phyloP scores from a whole-genome alignment of 768 basidiomycete genomes.

The Mycena indigotica region DNA sequence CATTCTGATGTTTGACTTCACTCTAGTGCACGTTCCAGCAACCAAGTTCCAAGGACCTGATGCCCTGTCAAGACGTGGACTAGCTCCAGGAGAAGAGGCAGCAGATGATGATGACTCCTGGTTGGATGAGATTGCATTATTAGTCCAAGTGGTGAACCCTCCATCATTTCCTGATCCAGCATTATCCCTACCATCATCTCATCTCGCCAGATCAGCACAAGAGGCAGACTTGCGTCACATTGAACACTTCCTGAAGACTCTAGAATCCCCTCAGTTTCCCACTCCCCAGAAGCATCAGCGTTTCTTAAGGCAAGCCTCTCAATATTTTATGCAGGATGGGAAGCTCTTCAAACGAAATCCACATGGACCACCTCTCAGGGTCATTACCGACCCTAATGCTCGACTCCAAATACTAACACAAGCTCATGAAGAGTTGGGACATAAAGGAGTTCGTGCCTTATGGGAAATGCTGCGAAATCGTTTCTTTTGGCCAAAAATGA shows the following conservation, averaged over 20 bases:
- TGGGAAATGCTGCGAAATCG: slow-evolving; percentile 12
- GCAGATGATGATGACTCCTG: no score
- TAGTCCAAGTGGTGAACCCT: not conserved
- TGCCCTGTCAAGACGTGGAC: slow-evolving; percentile 31
- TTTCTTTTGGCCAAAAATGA: slow-evolving; percentile 32
- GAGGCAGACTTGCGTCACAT: slow-evolving; percentile 5
- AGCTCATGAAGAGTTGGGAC: no score
- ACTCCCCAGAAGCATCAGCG: not conserved
- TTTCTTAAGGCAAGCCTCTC: slow-evolving; percentile 13
- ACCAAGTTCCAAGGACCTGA: slow-evolving; percentile 34
- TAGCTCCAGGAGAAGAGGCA: slow-evolving; percentile 21
- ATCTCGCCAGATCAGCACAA: not conserved
- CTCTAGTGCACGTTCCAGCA: slow-evolving; percentile 36
- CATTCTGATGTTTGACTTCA: slow-evolving; percentile 36
- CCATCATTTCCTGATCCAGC: not conserved
- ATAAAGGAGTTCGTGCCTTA: no score
- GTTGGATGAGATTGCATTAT: slow-evolving; percentile 14
- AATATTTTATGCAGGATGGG: slow-evolving; percentile 17
- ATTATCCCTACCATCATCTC: not conserved
- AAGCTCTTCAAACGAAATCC: slow-evolving; percentile 15
- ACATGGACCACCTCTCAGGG: slow-evolving; percentile 5
- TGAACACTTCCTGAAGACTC: no score
- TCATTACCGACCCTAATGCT: slow-evolving; percentile 21
- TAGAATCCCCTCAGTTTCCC: slow-evolving; percentile 16
- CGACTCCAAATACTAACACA: no score